These are phyloP conservation scores for Combretum micranthum DNA, from an alignment of 345 rosid genomes.

Conservation along the genomic window DNA sequence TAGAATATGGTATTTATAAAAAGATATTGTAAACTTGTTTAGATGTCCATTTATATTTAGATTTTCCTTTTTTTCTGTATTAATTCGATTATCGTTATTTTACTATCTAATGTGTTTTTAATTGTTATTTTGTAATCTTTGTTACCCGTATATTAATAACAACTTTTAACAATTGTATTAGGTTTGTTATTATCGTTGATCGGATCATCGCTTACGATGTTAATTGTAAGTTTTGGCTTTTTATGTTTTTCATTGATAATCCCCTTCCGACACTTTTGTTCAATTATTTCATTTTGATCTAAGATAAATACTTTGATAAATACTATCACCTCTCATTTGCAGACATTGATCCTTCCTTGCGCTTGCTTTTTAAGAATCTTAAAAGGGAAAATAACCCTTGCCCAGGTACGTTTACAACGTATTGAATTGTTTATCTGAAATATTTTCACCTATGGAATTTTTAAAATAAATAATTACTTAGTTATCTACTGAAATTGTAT, in stretches of 20 bases:
- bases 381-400: conserved; percentile 36
- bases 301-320: neutral
- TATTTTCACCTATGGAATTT: no score
- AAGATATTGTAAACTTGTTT: no score
- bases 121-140: neutral
- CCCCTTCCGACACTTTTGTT: neutral
- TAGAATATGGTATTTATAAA: no score
- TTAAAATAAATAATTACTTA: no score
- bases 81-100: no score
- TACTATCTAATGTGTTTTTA: no score
- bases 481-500: no score
- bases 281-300: neutral
- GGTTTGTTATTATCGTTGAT: conserved; percentile 72
- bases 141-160: neutral
- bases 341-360: conserved; percentile 85
- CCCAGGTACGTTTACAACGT: conserved; percentile 35
- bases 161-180: conserved; percentile 8
- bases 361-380: conserved; percentile 74
- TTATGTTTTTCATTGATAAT: neutral
- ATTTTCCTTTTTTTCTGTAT: no score
- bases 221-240: conserved; percentile 50
- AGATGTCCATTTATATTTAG: no score
- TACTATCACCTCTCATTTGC: neutral
- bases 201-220: conserved; percentile 77
- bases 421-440: no score